Percentiles rank a stretch among this genome's conserved stretches.
These are phyloP conservation scores for Rhytidiadelphus loreus DNA, from an alignment of 225 moss, liverwort and hornwort species.

Conservation along the genomic window DNA sequence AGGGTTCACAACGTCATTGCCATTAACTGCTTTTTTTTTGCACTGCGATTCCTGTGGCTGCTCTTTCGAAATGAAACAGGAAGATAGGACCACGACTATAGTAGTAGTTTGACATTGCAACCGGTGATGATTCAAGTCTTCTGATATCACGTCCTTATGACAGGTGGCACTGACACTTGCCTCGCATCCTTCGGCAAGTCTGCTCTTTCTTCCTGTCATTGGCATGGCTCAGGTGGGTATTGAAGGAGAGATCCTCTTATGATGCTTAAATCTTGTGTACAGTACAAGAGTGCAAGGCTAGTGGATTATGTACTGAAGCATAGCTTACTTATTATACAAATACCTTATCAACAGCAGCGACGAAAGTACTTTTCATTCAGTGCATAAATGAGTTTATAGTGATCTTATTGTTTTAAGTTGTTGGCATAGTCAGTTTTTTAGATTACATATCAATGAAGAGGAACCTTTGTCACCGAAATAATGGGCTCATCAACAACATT, in stretches of 20 bases:
- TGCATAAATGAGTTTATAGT: neutral
- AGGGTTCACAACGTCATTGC: neutral
- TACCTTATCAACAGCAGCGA: neutral
- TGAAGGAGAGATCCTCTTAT: neutral
- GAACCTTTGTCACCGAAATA: neutral
- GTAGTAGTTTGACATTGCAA: neutral
- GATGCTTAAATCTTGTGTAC: neutral
- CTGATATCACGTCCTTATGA: conserved; percentile 3
- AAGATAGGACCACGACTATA: neutral
- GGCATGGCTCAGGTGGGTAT: conserved; percentile 63
- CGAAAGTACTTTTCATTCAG: neutral
- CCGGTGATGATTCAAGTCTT: neutral
- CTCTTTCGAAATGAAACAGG: neutral
- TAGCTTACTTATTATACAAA: neutral
- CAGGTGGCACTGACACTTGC: conserved; percentile 77
- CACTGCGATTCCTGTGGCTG: neutral
- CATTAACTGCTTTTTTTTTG: neutral
- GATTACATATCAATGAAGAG: neutral
- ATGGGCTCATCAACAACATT: neutral
- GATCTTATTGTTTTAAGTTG: neutral
- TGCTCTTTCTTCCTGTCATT: conserved; percentile 63
- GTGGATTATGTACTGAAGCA: neutral
- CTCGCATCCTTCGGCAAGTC: conserved; percentile 45
- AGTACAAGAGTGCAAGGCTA: neutral
- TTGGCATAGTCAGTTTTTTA: neutral